Evolutionary conservation across 2,329 filamentous ascomycete genomes (phyloP).

Genomic region (Thielaviopsis euricoi): DNA sequence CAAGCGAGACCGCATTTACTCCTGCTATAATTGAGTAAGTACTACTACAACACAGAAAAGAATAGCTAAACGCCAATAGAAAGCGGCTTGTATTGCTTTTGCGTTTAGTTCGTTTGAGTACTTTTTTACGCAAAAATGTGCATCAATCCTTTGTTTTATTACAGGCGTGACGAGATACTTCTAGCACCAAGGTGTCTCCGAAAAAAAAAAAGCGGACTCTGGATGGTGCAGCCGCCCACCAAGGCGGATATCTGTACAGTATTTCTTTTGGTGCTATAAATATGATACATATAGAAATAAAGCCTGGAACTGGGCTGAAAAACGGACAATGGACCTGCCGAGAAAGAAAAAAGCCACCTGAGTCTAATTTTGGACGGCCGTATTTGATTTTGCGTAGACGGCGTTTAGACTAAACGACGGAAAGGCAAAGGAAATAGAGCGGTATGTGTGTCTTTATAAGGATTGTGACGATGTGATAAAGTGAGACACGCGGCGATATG

Average conservation of each 20-base stretch:
- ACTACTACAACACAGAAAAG: too few species aligned
- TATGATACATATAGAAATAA: background rate
- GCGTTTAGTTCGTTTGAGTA: too few species aligned
- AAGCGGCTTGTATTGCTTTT: too few species aligned
- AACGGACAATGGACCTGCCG: background rate
- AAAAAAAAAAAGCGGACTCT: background rate
- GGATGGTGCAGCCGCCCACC: background rate
- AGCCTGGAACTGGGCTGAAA: background rate
- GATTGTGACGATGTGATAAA: background rate
- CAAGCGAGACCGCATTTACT: too few species aligned
- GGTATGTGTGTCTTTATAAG: background rate
- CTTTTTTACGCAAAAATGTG: too few species aligned
- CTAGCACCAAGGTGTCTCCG: too few species aligned
- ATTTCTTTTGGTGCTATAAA: background rate
- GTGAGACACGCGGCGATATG: background rate
- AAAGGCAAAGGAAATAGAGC: background rate
- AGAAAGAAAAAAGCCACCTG: too few species aligned
- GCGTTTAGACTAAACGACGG: background rate
- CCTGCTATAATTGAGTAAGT: too few species aligned
- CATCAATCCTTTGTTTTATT: too few species aligned
- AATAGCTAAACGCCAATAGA: too few species aligned
- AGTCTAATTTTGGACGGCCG: too few species aligned
- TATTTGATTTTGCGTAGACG: background rate
- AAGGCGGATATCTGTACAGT: background rate
- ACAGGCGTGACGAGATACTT: too few species aligned